Percentiles rank a stretch among this genome's conserved stretches.
Conservation (phyloP, 116 monocot genomes). For the Thalassia testudinum region DNA sequence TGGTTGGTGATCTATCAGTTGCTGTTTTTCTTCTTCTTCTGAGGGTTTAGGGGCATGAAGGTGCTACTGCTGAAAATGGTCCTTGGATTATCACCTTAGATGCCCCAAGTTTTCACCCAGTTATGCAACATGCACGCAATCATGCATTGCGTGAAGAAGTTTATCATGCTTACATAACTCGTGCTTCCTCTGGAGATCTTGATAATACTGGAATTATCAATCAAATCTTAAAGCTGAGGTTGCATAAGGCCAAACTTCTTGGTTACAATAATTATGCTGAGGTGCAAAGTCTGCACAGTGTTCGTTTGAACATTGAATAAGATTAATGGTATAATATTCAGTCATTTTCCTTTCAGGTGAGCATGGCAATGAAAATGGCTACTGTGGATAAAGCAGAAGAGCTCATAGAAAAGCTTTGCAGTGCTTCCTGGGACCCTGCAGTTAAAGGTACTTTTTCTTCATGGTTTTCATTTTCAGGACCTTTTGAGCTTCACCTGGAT, state of each 20-base stretch:
- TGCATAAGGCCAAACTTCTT: slow-evolving; percentile 89
- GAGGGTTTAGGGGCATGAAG: slow-evolving; percentile 67
- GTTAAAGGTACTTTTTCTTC: slow-evolving; percentile 40
- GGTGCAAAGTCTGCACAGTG: slow-evolving; percentile 28
- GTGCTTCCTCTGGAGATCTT: slow-evolving; percentile 76
- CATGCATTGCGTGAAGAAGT: slow-evolving; percentile 81
- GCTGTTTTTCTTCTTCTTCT: no score
- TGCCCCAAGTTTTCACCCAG: slow-evolving; percentile 73
- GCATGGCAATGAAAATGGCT: slow-evolving; percentile 98
- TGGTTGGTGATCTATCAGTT: no score
- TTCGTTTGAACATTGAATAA: no score
- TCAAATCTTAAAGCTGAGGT: slow-evolving; percentile 67
- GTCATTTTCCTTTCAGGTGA: slow-evolving; percentile 38
- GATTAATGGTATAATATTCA: no score
- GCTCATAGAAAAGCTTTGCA: slow-evolving; percentile 81
- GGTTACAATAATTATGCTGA: slow-evolving; percentile 92
- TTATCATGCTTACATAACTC: slow-evolving; percentile 65
- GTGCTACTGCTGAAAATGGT: slow-evolving; percentile 87
- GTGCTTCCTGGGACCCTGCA: slow-evolving; percentile 93
- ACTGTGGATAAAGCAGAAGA: slow-evolving; percentile 70
- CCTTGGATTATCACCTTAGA: slow-evolving; percentile 95
- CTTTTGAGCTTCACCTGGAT: no score
- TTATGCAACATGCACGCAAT: slow-evolving; percentile 91
- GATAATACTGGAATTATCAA: slow-evolving; percentile 73
- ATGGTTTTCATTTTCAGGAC: no score